phyloP scores from a whole-genome alignment of 352 stramenopile genomes.

The Heterotrichella gracilis region DNA sequence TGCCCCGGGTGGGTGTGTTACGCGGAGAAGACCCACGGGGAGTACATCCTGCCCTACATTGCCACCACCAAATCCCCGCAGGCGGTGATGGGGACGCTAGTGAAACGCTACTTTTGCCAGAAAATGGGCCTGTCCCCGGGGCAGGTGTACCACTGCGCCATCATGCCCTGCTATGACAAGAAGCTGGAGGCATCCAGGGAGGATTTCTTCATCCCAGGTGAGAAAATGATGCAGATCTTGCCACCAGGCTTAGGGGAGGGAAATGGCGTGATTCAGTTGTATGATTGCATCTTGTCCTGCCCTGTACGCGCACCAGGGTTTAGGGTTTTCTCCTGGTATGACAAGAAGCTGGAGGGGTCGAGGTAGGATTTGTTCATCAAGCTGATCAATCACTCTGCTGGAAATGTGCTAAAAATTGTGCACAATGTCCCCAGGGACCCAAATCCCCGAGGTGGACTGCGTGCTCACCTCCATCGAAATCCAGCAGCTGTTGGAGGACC shows the following conservation, averaged over 20 bases:
- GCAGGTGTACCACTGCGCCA: constrained; percentile 58
- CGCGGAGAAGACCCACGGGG: constrained; percentile 71
- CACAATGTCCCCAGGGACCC: constrained; percentile 15
- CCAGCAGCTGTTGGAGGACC: too few species aligned
- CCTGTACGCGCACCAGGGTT: too few species aligned
- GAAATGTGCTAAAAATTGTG: constrained; percentile 19
- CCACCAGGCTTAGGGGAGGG: too few species aligned
- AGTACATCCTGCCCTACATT: constrained; percentile 64
- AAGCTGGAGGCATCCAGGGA: constrained; percentile 74
- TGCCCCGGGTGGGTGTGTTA: constrained; percentile 88
- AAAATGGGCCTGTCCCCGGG: constrained; percentile 12
- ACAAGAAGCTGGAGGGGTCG: too few species aligned
- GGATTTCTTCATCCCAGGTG: constrained; percentile 27
- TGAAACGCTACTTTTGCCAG: background rate
- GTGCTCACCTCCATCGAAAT: constrained; percentile 50
- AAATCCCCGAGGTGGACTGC: constrained; percentile 57
- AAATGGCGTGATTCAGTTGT: too few species aligned
- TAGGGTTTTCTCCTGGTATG: too few species aligned
- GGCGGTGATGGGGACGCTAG: constrained; percentile 36
- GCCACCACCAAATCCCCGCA: constrained; percentile 66
- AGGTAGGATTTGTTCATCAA: too few species aligned
- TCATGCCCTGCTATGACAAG: constrained; percentile 96
- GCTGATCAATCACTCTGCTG: too few species aligned
- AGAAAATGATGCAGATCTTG: too few species aligned
- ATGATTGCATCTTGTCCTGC: too few species aligned